Evolutionary conservation across 2,329 filamentous ascomycete genomes (phyloP), one percentile per base, ranked within the genome.

Genomic region (Aspergillus viridinutans): DNA sequence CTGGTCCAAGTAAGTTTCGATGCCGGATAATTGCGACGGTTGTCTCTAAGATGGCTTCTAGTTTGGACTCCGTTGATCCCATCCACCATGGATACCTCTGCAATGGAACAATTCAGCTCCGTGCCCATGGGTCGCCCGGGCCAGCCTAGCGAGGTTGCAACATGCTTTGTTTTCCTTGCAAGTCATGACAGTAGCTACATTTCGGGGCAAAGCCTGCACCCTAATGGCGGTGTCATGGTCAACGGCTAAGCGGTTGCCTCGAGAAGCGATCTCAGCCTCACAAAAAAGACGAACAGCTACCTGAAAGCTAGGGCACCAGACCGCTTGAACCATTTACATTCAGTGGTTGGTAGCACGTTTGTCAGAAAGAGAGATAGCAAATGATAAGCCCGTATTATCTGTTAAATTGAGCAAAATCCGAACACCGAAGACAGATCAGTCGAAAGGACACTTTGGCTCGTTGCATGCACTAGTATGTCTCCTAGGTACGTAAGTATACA

Each of bases 101-200:
- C 87, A 0, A 85, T 90, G 74, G 85, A 90, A 73, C 77, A 88
- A 59, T 93, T 93, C 72, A 81, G 78, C 12, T 83, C 80, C 2
- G 82, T 82, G 23, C 90, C 90, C 0, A 90, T 94, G 78, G 90
- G 90, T 3, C 80, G 90, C 21, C 89, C 89, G 0, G 87, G 85
- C 2, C 90, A 94, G 74, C 90, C 90, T 2, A 89, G 85, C 55
- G 90, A 95, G 79, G 88, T 94, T 60, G 90, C 89, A 0, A 88
- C 89, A 0, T 90, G 87, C 66, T 89, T 92, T 56, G 89, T 94
- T 3, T 94, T 94, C 74, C 76, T 95, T 62, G 90, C 90, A 0
- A 87, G 85, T 52, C 78, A 81, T 58, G 90, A 94, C 70, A 90
- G 87, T 68, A 86, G 84, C 50, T 86, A 85, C 59, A 85, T 94